A percentile compares a stretch with the other conserved stretches of the same genome.
These are phyloP conservation scores for Coemansia sp. DNA, from an alignment of 192 early-diverging fungal species.

Conservation along the genomic window DNA sequence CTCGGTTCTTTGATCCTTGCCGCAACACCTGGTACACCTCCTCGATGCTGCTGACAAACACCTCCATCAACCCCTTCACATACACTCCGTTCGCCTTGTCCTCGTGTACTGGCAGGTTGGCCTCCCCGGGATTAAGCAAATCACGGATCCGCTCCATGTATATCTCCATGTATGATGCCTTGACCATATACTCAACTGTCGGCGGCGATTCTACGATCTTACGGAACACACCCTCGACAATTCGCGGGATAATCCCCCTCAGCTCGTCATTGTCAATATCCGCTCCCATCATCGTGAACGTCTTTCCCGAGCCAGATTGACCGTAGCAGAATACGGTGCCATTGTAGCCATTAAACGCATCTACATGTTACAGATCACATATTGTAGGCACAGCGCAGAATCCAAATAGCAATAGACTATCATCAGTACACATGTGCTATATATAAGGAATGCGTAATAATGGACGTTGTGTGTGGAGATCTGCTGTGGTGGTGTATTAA, in stretches of 20 bases:
- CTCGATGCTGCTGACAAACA: slow-evolving; percentile 91
- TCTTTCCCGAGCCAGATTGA: slow-evolving; percentile 98
- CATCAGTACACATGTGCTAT: background rate
- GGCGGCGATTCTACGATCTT: slow-evolving; percentile 89
- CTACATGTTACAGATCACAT: slow-evolving; percentile 43
- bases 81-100: slow-evolving; percentile 97
- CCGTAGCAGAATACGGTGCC: slow-evolving; percentile 99
- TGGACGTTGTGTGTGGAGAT: background rate
- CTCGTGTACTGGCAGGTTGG: slow-evolving; percentile 96
- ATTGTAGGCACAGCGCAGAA: background rate
- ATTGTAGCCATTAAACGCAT: slow-evolving; percentile 96
- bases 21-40: slow-evolving; percentile 99
- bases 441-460: background rate
- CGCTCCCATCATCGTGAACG: slow-evolving; percentile 95
- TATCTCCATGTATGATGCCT: slow-evolving; percentile 99
- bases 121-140: slow-evolving; percentile 77
- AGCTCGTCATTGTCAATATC: slow-evolving; percentile 89
- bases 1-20: slow-evolving; percentile 82
- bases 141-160: slow-evolving; percentile 99
- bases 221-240: slow-evolving; percentile 92
- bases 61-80: slow-evolving; percentile 95
- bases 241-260: slow-evolving; percentile 96
- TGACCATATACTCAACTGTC: slow-evolving; percentile 96
- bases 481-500: background rate
- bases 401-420: background rate